Evolutionary conservation across 1,284 basidiomycete species (phyloP).

Genomic region (Moniliella sp.): DNA sequence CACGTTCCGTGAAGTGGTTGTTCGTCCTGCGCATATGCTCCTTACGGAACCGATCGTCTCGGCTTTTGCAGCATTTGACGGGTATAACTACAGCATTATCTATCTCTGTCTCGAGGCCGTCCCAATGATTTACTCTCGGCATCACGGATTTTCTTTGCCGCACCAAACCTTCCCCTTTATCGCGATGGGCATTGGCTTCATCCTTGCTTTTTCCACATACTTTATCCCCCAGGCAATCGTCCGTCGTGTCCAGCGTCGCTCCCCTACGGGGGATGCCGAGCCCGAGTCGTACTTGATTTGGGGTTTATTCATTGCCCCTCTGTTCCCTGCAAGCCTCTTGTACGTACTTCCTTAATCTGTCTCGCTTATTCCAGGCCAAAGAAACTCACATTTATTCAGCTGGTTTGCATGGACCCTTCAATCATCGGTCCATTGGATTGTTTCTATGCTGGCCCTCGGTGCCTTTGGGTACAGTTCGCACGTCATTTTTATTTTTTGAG

Average conservation of each 20-base stretch:
- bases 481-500: constrained; percentile 20
- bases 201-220: constrained; percentile 9
- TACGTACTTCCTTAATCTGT: too few relatives aligned
- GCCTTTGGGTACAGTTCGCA: constrained; percentile 16
- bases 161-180: constrained; percentile 16
- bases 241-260: constrained; percentile 5
- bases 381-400: too few relatives aligned
- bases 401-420: constrained; percentile 19
- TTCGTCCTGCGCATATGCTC: constrained; percentile 19
- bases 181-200: constrained; percentile 9
- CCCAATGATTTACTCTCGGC: constrained; percentile 31
- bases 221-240: constrained; percentile 8
- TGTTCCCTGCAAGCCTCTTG: constrained; percentile 12
- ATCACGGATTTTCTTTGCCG: constrained; percentile 9
- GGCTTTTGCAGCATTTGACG: constrained; percentile 20
- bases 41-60: constrained; percentile 30
- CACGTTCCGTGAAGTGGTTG: constrained; percentile 1
- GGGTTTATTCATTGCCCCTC: constrained; percentile 6
- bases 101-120: constrained; percentile 35
- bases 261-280: constrained; percentile 5
- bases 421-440: constrained; percentile 13
- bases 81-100: constrained; percentile 11
- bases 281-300: constrained; percentile 11
- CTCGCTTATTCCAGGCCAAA: too few relatives aligned
- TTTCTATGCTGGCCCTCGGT: constrained; percentile 9